A percentile compares a stretch with the other conserved stretches of the same genome.
phyloP scores from a whole-genome alignment of 495 filamentous ascomycete species.

The Penicillium simplicissimum region DNA sequence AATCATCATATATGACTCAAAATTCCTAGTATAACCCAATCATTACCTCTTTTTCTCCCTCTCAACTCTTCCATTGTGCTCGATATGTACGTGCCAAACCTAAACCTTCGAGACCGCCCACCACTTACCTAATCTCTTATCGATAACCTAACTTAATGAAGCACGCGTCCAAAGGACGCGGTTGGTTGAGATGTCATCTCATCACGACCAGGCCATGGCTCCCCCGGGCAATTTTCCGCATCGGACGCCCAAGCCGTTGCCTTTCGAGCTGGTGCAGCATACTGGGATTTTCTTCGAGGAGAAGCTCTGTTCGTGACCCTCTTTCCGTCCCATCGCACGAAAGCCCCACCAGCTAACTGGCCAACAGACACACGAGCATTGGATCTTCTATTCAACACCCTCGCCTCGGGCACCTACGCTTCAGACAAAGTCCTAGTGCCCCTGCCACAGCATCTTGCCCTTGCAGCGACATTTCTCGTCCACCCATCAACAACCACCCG shows the following conservation, averaged over 20 bases:
- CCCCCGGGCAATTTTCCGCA: constrained; percentile 36
- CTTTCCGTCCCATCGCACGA: neutral
- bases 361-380: constrained; percentile 66
- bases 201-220: constrained; percentile 21
- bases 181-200: neutral
- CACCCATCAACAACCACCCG: constrained; percentile 71
- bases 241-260: constrained; percentile 54
- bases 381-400: constrained; percentile 62
- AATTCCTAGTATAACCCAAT: neutral
- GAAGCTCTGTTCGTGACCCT: constrained; percentile 57
- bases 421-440: constrained; percentile 49
- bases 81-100: no score
- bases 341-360: constrained; percentile 12
- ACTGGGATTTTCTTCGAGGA: constrained; percentile 76
- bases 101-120: no score
- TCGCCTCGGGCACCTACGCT: constrained; percentile 55
- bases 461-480: constrained; percentile 66
- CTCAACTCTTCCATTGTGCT: neutral
- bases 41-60: neutral
- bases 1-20: neutral
- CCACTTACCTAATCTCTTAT: constrained; percentile 24
- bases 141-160: constrained; percentile 32
- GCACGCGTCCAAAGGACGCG: constrained; percentile 22
- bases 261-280: constrained; percentile 63
- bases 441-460: constrained; percentile 59